Evolutionary conservation across 192 early-diverging fungal genomes (phyloP).

Genomic region (Podochytrium sp.): DNA sequence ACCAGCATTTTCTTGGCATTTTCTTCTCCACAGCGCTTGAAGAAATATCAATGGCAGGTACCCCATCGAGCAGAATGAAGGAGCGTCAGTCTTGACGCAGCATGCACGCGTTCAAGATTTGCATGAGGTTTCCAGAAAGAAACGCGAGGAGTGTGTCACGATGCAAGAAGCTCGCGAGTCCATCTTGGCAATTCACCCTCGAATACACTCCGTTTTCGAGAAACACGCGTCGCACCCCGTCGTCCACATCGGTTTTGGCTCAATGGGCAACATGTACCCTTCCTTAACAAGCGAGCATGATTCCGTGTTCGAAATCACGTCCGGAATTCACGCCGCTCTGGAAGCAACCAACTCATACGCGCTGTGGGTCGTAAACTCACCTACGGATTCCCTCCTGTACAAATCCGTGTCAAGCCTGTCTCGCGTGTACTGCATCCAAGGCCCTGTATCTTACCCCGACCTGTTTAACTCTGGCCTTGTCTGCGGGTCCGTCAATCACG

Average conservation of each 20-base stretch:
- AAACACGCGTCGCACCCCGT: not conserved
- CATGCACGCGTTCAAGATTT: not conserved
- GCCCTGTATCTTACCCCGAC: slow-evolving; percentile 1
- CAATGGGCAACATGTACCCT: slow-evolving; percentile 15
- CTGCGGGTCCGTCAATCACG: slow-evolving; percentile 5
- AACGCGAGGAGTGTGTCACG: too few relatives aligned
- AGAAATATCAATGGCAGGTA: not conserved
- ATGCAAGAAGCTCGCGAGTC: slow-evolving; percentile 4
- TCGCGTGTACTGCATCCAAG: not conserved
- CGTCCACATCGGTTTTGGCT: slow-evolving; percentile 24
- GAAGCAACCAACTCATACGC: not conserved
- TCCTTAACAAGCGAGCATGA: not conserved
- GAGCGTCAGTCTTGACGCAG: not conserved
- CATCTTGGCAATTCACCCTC: not conserved
- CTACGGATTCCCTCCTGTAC: not conserved
- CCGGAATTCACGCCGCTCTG: not conserved
- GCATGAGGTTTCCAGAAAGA: slow-evolving; percentile 6
- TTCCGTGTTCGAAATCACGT: not conserved
- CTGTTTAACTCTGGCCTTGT: slow-evolving; percentile 10
- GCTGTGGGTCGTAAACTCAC: slow-evolving; percentile 11
- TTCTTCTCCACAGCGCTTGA: not conserved
- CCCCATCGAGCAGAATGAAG: not conserved
- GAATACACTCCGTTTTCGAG: not conserved
- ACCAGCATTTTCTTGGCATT: not conserved
- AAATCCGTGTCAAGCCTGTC: not conserved